Evolutionary conservation across 495 filamentous ascomycete genomes (phyloP).

Genomic region (Hypoxylon lienhwacheense): DNA sequence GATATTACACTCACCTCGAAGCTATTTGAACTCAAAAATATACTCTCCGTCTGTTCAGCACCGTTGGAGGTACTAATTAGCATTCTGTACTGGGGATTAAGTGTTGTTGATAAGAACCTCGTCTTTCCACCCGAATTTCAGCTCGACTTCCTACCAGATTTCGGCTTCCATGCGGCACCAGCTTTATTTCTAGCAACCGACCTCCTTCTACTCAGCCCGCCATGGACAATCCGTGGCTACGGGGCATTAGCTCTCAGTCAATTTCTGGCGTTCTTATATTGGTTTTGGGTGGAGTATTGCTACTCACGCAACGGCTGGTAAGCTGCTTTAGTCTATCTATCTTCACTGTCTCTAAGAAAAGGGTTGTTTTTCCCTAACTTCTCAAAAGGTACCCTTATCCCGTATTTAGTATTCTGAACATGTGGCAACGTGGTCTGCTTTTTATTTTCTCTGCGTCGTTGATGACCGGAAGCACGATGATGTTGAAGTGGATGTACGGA

Average conservation of each 20-base stretch:
- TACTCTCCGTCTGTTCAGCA: conserved; percentile 68
- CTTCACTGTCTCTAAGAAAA: background rate
- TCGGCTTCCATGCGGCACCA: conserved; percentile 80
- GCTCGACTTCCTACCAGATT: conserved; percentile 58
- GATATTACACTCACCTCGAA: conserved; percentile 67
- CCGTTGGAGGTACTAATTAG: conserved; percentile 82
- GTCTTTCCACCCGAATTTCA: conserved; percentile 51
- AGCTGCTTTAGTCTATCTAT: conserved; percentile 23
- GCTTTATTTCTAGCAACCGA: conserved; percentile 71
- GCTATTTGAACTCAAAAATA: conserved; percentile 75
- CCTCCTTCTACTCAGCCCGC: conserved; percentile 74
- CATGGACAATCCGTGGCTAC: conserved; percentile 69
- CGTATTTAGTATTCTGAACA: conserved; percentile 66
- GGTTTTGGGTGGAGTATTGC: conserved; percentile 86
- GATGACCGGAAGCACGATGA: conserved; percentile 70
- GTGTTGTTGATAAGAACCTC: conserved; percentile 62
- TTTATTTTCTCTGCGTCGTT: conserved; percentile 69
- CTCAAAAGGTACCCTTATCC: conserved; percentile 79
- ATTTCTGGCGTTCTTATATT: conserved; percentile 72
- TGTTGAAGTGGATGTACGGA: conserved; percentile 68
- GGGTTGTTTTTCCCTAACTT: conserved; percentile 25
- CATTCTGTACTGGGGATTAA: conserved; percentile 82
- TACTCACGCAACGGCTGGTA: conserved; percentile 74
- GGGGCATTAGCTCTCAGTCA: conserved; percentile 64
- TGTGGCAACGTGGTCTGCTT: conserved; percentile 63